Evolutionary conservation across 768 basidiomycete species (phyloP).

Genomic region (Leccinum arenicola): DNA sequence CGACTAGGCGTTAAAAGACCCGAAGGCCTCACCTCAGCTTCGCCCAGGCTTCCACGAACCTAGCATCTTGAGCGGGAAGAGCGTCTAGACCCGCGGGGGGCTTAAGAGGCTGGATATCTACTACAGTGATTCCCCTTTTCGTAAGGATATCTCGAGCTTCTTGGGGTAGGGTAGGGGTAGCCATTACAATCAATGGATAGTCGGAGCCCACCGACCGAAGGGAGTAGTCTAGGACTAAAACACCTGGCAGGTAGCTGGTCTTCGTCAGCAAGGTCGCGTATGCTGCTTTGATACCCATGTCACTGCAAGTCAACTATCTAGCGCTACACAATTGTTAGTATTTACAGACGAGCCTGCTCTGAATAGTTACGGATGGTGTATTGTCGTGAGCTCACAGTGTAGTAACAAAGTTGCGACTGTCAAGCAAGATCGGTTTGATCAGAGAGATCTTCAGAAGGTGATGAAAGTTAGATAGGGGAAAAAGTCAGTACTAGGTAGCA

Average conservation of each 20-base stretch:
- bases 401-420: neutral
- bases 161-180: constrained; percentile 54
- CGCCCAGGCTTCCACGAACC: constrained; percentile 66
- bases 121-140: constrained; percentile 50
- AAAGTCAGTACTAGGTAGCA: no score
- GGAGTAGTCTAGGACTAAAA: constrained; percentile 52
- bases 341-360: neutral
- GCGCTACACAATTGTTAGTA: neutral
- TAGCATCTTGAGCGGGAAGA: constrained; percentile 37
- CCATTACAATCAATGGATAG: constrained; percentile 82
- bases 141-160: constrained; percentile 50
- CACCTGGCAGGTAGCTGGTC: constrained; percentile 52
- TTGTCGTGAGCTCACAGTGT: neutral
- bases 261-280: constrained; percentile 82
- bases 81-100: constrained; percentile 44
- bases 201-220: constrained; percentile 52
- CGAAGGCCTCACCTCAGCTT: constrained; percentile 44
- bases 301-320: neutral
- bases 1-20: neutral
- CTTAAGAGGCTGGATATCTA: constrained; percentile 57
- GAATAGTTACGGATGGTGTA: neutral
- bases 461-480: no score
- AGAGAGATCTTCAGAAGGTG: no score
- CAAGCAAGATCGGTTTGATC: neutral
- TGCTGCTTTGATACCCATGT: constrained; percentile 45